phyloP scores from a whole-genome alignment of 345 rosid species.

The Lagerstroemia speciosa region DNA sequence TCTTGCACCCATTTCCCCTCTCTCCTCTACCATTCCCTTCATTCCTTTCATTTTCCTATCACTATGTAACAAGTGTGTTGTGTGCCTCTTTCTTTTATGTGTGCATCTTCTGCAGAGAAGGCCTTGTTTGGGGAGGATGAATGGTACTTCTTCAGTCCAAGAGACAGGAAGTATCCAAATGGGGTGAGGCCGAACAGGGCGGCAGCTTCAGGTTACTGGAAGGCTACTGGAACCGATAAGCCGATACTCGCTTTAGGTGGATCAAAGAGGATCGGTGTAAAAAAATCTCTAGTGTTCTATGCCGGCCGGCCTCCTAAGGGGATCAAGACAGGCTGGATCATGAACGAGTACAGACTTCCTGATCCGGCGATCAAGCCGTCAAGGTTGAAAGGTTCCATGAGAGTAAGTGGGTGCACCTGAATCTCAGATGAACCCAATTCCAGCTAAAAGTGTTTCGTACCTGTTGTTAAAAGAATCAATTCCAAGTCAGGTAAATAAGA shows the following conservation, averaged over 20 bases:
- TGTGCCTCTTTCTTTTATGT: neutral
- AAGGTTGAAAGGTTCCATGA: slow-evolving; percentile 35
- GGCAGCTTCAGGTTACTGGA: slow-evolving; percentile 43
- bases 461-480: too few relatives aligned
- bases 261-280: slow-evolving; percentile 37
- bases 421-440: neutral
- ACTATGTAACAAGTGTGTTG: neutral
- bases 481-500: too few relatives aligned
- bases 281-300: slow-evolving; percentile 45
- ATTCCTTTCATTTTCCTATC: neutral
- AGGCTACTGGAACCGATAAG: slow-evolving; percentile 32
- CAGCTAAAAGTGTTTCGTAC: neutral
- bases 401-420: slow-evolving; percentile 24
- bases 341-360: slow-evolving; percentile 41
- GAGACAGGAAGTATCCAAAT: slow-evolving; percentile 35
- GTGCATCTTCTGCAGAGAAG: slow-evolving; percentile 31
- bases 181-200: slow-evolving; percentile 32
- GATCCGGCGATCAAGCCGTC: slow-evolving; percentile 19
- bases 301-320: slow-evolving; percentile 35
- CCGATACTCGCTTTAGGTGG: slow-evolving; percentile 28
- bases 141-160: slow-evolving; percentile 63
- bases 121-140: slow-evolving; percentile 65
- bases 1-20: neutral
- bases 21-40: neutral
- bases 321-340: slow-evolving; percentile 42